A percentile compares a stretch with the other conserved stretches of the same genome.
These are phyloP conservation scores for Aegilops longissima DNA, from an alignment of 176 grass and related monocot species.

Conservation along the genomic window DNA sequence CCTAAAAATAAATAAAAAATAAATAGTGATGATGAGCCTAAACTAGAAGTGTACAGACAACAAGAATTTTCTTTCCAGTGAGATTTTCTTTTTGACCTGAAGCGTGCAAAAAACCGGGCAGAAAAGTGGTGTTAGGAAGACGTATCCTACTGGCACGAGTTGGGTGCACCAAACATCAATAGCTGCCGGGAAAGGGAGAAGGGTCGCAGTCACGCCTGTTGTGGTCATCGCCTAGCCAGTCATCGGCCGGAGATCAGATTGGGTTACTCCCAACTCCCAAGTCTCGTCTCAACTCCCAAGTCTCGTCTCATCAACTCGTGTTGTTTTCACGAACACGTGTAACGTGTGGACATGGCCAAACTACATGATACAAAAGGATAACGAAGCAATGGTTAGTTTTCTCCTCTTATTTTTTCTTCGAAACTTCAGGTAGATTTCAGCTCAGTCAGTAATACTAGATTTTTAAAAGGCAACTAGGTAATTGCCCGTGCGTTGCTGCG, in stretches of 20 bases:
- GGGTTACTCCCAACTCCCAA: background rate
- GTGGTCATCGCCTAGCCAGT: conserved; percentile 8
- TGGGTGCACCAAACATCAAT: conserved; percentile 28
- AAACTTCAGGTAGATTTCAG: background rate
- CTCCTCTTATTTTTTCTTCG: background rate
- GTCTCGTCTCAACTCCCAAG: background rate
- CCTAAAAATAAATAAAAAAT: background rate
- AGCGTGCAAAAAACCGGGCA: background rate
- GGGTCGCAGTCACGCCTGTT: background rate
- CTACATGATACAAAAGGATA: background rate
- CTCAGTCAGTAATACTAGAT: background rate
- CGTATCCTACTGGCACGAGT: background rate
- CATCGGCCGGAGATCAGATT: background rate
- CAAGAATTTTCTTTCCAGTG: background rate
- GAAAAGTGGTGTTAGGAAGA: background rate
- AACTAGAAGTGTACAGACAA: background rate
- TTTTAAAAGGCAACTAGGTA: background rate
- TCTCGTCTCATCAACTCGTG: background rate
- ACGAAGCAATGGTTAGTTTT: background rate
- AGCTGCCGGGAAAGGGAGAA: background rate
- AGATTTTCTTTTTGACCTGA: background rate
- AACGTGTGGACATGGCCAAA: background rate
- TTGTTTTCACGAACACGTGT: background rate
- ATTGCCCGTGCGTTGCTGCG: no score
- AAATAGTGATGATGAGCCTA: background rate